Conservation (phyloP, 192 early-diverging fungal species). For the Phycomyces nitens region DNA sequence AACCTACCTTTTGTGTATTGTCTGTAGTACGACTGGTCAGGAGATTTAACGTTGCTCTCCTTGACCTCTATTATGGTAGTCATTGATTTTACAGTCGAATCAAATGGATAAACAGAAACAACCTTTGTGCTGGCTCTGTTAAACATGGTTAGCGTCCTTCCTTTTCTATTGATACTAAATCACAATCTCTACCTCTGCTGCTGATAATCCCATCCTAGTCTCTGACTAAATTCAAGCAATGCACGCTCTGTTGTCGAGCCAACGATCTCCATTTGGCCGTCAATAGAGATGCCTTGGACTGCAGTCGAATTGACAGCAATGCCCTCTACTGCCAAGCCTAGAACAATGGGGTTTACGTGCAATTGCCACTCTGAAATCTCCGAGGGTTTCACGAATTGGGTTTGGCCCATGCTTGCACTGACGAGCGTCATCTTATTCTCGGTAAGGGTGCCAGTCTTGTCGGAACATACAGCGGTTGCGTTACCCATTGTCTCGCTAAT, state of each 20-base stretch:
- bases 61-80: constrained; percentile 56
- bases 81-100: constrained; percentile 89
- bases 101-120: constrained; percentile 83
- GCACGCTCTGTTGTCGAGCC: constrained; percentile 84
- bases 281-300: constrained; percentile 65
- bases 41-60: constrained; percentile 14
- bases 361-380: constrained; percentile 47
- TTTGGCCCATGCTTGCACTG: constrained; percentile 48
- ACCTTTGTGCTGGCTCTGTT: constrained; percentile 45
- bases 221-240: constrained; percentile 62
- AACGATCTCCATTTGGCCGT: constrained; percentile 56
- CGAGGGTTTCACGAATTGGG: constrained; percentile 36
- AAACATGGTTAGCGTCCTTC: too few species aligned
- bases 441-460: constrained; percentile 87
- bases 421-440: constrained; percentile 83
- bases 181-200: constrained; percentile 54
- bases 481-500: constrained; percentile 78
- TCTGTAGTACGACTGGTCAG: constrained; percentile 41
- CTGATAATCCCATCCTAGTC: constrained; percentile 61
- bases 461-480: constrained; percentile 78
- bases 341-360: constrained; percentile 39
- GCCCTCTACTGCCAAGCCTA: constrained; percentile 46
- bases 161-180: too few species aligned
- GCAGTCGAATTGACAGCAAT: constrained; percentile 77
- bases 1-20: constrained; percentile 61